Percentiles rank a stretch among this genome's conserved stretches.
phyloP scores from a whole-genome alignment of 805 yeast genomes.

The Yarrowia phangngaensis region DNA sequence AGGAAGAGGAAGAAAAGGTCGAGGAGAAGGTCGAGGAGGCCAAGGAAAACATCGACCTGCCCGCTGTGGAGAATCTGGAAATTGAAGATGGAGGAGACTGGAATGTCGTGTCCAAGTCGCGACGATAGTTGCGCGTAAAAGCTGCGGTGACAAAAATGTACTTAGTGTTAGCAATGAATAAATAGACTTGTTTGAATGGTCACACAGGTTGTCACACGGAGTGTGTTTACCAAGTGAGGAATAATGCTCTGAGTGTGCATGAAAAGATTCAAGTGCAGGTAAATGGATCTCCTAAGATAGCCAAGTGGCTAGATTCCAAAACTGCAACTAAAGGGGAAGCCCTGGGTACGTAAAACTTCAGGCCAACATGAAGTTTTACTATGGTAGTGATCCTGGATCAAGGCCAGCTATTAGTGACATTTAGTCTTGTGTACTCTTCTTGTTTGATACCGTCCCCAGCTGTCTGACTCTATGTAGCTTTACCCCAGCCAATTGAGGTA shows the following conservation, averaged over 20 bases:
- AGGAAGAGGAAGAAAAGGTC: constrained; percentile 26
- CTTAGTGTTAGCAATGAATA: constrained; percentile 5
- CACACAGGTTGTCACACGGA: background rate
- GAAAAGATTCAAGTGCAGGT: background rate
- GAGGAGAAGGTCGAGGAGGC: constrained; percentile 30
- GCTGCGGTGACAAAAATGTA: constrained; percentile 2
- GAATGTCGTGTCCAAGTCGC: constrained; percentile 33
- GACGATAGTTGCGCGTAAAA: constrained; percentile 23
- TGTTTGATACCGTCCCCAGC: too few relatives aligned
- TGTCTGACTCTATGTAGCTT: too few relatives aligned
- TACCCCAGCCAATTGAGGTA: too few relatives aligned
- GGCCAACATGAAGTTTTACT: too few relatives aligned
- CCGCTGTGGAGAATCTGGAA: constrained; percentile 22
- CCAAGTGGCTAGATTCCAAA: too few relatives aligned
- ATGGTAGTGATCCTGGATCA: too few relatives aligned
- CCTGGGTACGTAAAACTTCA: too few relatives aligned
- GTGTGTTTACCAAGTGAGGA: constrained; percentile 1
- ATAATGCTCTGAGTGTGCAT: constrained; percentile 2
- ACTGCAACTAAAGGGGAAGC: too few relatives aligned
- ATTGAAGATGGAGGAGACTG: constrained; percentile 32
- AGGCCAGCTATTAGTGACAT: too few relatives aligned
- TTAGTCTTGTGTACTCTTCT: too few relatives aligned
- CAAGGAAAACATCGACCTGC: constrained; percentile 29
- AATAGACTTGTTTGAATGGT: background rate
- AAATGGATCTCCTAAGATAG: constrained; percentile 17